Conservation (phyloP, 495 filamentous ascomycete species). For the Hypomontagnella monticulosa region DNA sequence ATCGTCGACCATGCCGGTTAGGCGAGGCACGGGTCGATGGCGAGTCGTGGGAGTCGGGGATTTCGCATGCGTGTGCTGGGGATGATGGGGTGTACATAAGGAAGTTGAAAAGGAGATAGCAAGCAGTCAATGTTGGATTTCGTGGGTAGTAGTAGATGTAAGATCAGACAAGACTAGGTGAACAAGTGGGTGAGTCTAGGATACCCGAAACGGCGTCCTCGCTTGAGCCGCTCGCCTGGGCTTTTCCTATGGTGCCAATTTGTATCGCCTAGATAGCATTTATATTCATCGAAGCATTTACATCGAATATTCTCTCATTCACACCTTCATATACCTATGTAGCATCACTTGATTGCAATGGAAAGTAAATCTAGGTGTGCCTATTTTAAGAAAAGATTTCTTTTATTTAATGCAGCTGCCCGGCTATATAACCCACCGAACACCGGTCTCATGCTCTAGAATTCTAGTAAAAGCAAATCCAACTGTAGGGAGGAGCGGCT, state of each 20-base stretch:
- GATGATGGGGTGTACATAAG: slow-evolving; percentile 4
- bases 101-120: neutral
- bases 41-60: too few relatives aligned
- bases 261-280: slow-evolving; percentile 42
- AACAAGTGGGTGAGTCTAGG: neutral
- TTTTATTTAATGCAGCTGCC: neutral
- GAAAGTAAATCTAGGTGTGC: too few relatives aligned
- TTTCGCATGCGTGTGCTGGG: neutral
- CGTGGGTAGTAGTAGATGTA: slow-evolving; percentile 1
- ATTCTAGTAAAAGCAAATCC: slow-evolving; percentile 11
- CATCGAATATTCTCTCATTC: slow-evolving; percentile 1
- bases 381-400: neutral
- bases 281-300: slow-evolving; percentile 37
- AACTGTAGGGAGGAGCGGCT: neutral
- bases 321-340: neutral
- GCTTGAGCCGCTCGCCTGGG: neutral
- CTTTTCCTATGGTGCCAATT: neutral
- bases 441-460: slow-evolving; percentile 38
- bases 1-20: slow-evolving; percentile 90
- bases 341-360: too few relatives aligned
- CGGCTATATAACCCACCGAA: slow-evolving; percentile 27
- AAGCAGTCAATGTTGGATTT: slow-evolving; percentile 15
- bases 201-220: slow-evolving; percentile 23
- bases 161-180: slow-evolving; percentile 1
- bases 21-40: neutral